A percentile compares a stretch with the other conserved stretches of the same genome.
These are phyloP conservation scores for Colletotrichum agaves DNA, from an alignment of 2,329 filamentous ascomycete genomes.

Conservation along the genomic window DNA sequence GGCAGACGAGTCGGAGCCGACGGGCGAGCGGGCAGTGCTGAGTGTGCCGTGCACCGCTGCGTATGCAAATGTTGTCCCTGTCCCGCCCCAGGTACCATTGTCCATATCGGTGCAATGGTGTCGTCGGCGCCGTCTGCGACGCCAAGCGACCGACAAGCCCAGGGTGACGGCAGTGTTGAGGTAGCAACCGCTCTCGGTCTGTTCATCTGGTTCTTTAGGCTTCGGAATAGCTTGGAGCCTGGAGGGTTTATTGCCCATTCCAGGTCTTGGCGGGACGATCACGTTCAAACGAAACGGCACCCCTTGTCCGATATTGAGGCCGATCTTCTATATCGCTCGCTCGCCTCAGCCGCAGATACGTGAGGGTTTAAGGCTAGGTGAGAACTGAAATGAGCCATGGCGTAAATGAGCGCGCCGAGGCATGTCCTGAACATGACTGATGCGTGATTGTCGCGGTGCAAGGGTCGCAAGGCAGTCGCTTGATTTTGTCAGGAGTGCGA, in stretches of 20 bases:
- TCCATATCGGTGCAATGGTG: constrained; percentile 8
- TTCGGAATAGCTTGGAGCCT: not conserved
- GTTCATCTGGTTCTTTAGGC: constrained; percentile 7
- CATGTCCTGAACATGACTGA: constrained; percentile 1
- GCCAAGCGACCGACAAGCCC: constrained; percentile 10
- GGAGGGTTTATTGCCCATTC: constrained; percentile 9
- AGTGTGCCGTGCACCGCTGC: constrained; percentile 1
- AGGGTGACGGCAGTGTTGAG: constrained; percentile 7
- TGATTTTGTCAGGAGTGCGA: not conserved
- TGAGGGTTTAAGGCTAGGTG: not conserved
- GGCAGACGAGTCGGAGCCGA: constrained; percentile 24
- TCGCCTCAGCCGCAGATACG: constrained; percentile 7
- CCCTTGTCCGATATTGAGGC: constrained; percentile 18
- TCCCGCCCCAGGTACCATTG: not conserved
- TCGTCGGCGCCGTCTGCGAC: constrained; percentile 11
- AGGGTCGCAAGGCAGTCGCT: not conserved
- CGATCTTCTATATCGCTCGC: constrained; percentile 15
- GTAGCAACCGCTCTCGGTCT: constrained; percentile 29
- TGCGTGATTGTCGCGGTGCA: not conserved
- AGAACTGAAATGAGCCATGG: not conserved
- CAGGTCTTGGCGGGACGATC: constrained; percentile 20
- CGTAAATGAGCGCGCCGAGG: constrained; percentile 4
- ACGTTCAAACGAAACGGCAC: not conserved
- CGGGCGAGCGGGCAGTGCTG: constrained; percentile 21
- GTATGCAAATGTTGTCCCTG: not conserved